Conservation (phyloP, 371 early-diverging fungal genomes). For the Rhizopus sp. region DNA sequence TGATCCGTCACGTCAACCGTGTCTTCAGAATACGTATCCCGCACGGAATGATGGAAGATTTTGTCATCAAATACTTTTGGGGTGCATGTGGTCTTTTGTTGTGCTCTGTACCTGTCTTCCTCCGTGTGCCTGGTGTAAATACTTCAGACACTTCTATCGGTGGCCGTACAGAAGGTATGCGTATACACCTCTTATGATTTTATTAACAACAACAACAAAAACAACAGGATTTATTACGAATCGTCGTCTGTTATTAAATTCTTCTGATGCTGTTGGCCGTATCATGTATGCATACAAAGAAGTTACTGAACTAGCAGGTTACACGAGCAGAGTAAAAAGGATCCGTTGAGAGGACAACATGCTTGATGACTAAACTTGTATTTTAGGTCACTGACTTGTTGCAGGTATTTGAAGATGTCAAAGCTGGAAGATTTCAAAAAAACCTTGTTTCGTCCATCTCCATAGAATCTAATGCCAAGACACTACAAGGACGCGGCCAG, state of each 20-base stretch:
- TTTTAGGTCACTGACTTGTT: slow-evolving; percentile 66
- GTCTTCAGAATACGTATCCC: slow-evolving; percentile 77
- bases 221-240: slow-evolving; percentile 85
- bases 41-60: slow-evolving; percentile 89
- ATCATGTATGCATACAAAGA: slow-evolving; percentile 93
- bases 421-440: slow-evolving; percentile 70
- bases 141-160: slow-evolving; percentile 44
- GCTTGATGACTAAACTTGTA: neutral
- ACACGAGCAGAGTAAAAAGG: slow-evolving; percentile 78
- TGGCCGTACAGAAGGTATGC: slow-evolving; percentile 58
- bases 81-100: slow-evolving; percentile 90
- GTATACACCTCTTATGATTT: neutral
- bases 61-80: slow-evolving; percentile 94
- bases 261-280: slow-evolving; percentile 89
- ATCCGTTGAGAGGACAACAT: neutral
- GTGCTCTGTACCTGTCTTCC: slow-evolving; percentile 92
- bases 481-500: slow-evolving; percentile 68
- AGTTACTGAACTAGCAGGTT: slow-evolving; percentile 88
- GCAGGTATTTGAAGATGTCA: slow-evolving; percentile 82
- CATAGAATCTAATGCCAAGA: slow-evolving; percentile 57
- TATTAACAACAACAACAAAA: neutral
- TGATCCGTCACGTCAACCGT: slow-evolving; percentile 83
- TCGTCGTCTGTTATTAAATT: slow-evolving; percentile 77
- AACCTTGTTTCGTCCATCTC: slow-evolving; percentile 61
- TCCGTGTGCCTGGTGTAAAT: slow-evolving; percentile 56